phyloP scores from a whole-genome alignment of 352 stramenopile species.

The Phytophthora aleatoria region DNA sequence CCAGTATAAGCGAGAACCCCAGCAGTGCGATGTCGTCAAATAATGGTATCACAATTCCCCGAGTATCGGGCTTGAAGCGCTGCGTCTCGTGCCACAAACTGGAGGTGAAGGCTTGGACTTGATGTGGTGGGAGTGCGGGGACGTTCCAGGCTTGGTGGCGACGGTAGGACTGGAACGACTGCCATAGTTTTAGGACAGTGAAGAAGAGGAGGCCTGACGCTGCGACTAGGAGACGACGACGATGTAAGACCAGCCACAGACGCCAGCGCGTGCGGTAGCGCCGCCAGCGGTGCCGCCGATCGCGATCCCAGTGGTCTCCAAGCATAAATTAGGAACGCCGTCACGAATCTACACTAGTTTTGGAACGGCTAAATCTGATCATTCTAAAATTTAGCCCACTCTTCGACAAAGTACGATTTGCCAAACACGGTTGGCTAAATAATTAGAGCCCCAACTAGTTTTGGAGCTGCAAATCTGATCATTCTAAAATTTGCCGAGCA shows the following conservation, averaged over 20 bases:
- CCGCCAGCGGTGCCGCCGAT: slow-evolving; percentile 18
- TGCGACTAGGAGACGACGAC: not conserved
- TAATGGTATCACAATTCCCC: slow-evolving; percentile 60
- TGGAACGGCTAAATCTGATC: no score
- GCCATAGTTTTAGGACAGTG: slow-evolving; percentile 6
- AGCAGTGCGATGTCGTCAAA: slow-evolving; percentile 57
- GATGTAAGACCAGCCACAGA: slow-evolving; percentile 21
- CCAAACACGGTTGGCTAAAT: not conserved
- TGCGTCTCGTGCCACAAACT: slow-evolving; percentile 37
- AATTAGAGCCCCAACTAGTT: not conserved
- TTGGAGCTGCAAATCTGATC: not conserved
- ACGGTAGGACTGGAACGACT: not conserved
- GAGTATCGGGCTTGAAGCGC: slow-evolving; percentile 3
- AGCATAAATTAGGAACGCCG: slow-evolving; percentile 9
- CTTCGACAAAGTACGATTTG: no score
- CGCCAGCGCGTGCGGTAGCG: slow-evolving; percentile 23
- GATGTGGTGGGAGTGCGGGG: not conserved
- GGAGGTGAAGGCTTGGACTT: slow-evolving; percentile 28
- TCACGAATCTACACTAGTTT: no score
- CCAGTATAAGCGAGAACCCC: slow-evolving; percentile 62
- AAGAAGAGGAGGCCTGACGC: slow-evolving; percentile 3
- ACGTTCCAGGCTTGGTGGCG: slow-evolving; percentile 15
- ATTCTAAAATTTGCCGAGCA: no score
- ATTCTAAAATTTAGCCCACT: no score
- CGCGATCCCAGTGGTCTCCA: slow-evolving; percentile 11